A percentile compares a stretch with the other conserved stretches of the same genome.
Evolutionary conservation across 176 grass and related monocot species (phyloP).

Genomic region (Panicum miliaceum): DNA sequence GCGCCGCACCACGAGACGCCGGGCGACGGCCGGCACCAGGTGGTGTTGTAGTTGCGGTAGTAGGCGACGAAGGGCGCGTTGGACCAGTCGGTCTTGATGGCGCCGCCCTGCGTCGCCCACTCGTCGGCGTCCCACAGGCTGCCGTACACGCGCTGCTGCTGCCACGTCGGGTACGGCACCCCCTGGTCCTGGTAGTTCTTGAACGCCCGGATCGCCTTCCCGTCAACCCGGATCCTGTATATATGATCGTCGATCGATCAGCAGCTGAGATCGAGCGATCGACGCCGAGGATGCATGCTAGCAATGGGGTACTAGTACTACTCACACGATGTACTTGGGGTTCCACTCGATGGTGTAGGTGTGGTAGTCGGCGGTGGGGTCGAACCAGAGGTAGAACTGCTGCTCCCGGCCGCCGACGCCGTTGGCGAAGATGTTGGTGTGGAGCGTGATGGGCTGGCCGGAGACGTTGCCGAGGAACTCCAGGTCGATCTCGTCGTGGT

Average conservation of each 20-base stretch:
- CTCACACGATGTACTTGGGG: slow-evolving; percentile 68
- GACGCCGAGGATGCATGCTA: too few relatives aligned
- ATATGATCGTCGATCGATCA: not conserved
- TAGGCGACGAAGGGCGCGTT: slow-evolving; percentile 62
- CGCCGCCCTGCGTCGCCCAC: slow-evolving; percentile 78
- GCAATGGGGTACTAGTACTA: too few relatives aligned
- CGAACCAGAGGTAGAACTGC: slow-evolving; percentile 77
- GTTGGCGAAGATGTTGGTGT: slow-evolving; percentile 76
- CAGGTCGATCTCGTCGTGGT: slow-evolving; percentile 79
- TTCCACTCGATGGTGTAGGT: slow-evolving; percentile 85
- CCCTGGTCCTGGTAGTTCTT: slow-evolving; percentile 57
- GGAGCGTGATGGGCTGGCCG: slow-evolving; percentile 68
- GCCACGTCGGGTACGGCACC: slow-evolving; percentile 56
- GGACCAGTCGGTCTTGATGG: slow-evolving; percentile 77
- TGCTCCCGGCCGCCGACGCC: slow-evolving; percentile 63
- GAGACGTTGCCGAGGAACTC: slow-evolving; percentile 74
- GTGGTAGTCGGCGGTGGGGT: slow-evolving; percentile 69
- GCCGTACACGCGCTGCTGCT: slow-evolving; percentile 57
- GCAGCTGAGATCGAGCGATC: too few relatives aligned
- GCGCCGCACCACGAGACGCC: slow-evolving; percentile 53
- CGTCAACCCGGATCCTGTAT: slow-evolving; percentile 71
- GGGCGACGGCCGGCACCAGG: slow-evolving; percentile 45
- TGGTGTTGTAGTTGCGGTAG: slow-evolving; percentile 55
- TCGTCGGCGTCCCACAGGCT: slow-evolving; percentile 72
- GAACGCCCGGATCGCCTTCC: slow-evolving; percentile 54